Percentiles rank a stretch among this genome's conserved stretches.
Evolutionary conservation across 768 basidiomycete species (phyloP).

Genomic region (Multifurca ochricompacta): DNA sequence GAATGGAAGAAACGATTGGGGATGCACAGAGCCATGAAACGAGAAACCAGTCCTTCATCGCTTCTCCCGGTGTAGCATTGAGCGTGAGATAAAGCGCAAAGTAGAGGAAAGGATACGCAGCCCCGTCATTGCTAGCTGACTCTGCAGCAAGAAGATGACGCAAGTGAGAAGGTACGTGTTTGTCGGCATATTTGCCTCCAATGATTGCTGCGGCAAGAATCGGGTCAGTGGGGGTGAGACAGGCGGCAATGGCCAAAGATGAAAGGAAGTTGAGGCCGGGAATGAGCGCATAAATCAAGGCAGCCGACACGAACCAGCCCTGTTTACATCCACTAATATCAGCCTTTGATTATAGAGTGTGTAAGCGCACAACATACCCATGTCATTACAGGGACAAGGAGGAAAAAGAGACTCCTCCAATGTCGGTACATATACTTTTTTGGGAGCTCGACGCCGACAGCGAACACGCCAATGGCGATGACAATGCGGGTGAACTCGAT

Average conservation of each 20-base stretch:
- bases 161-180: slow-evolving; percentile 86
- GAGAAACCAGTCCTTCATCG: slow-evolving; percentile 84
- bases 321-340: slow-evolving; percentile 25
- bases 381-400: slow-evolving; percentile 77
- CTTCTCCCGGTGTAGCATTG: slow-evolving; percentile 50
- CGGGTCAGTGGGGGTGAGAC: slow-evolving; percentile 91
- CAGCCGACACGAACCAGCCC: slow-evolving; percentile 95
- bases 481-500: slow-evolving; percentile 89
- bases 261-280: slow-evolving; percentile 87
- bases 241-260: slow-evolving; percentile 83
- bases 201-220: slow-evolving; percentile 88
- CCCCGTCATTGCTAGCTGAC: slow-evolving; percentile 93
- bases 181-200: slow-evolving; percentile 96
- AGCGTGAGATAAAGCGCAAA: slow-evolving; percentile 82
- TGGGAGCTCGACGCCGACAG: slow-evolving; percentile 95
- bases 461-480: slow-evolving; percentile 94
- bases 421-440: slow-evolving; percentile 93
- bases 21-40: slow-evolving; percentile 75
- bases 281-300: slow-evolving; percentile 84
- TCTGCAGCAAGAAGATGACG: slow-evolving; percentile 62
- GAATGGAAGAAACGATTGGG: background rate
- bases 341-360: background rate
- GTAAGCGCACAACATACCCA: slow-evolving; percentile 48
- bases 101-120: slow-evolving; percentile 91
- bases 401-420: slow-evolving; percentile 81